Percentiles rank a stretch among this genome's conserved stretches.
phyloP scores from a whole-genome alignment of 257 asterid genomes.

The Jasminum sambac region DNA sequence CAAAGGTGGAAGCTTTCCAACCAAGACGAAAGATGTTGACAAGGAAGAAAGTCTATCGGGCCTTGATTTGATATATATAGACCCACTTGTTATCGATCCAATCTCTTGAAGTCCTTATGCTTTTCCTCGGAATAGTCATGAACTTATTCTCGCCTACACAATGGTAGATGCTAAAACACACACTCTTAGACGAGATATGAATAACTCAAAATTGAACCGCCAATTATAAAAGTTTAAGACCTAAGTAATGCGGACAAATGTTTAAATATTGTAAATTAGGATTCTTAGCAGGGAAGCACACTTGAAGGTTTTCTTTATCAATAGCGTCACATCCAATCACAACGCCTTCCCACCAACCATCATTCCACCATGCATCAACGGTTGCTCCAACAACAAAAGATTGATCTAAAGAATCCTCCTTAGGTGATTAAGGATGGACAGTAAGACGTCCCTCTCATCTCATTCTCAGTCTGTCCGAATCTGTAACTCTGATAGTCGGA shows the following conservation, averaged over 20 bases:
- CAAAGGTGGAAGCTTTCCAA: background rate
- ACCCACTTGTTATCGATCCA: slow-evolving; percentile 52
- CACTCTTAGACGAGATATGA: background rate
- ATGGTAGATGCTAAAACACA: background rate
- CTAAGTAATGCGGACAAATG: background rate
- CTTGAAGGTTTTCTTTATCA: slow-evolving; percentile 29
- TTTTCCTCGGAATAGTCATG: slow-evolving; percentile 30
- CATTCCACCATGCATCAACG: slow-evolving; percentile 72
- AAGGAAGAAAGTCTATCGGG: slow-evolving; percentile 39
- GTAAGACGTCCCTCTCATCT: slow-evolving; percentile 53
- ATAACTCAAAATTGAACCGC: background rate
- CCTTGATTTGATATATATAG: slow-evolving; percentile 32
- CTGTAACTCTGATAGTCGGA: slow-evolving; percentile 42
- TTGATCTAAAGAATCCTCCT: slow-evolving; percentile 23
- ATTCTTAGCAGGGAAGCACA: slow-evolving; percentile 55
- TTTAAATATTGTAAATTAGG: slow-evolving; percentile 1
- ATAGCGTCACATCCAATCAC: slow-evolving; percentile 34
- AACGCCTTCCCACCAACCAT: slow-evolving; percentile 85
- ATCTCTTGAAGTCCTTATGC: slow-evolving; percentile 52
- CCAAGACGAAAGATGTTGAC: slow-evolving; percentile 23
- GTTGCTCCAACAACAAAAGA: slow-evolving; percentile 49
- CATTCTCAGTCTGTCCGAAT: slow-evolving; percentile 49
- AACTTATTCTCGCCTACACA: slow-evolving; percentile 42
- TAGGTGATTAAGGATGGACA: slow-evolving; percentile 53
- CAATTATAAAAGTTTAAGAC: background rate